Evolutionary conservation across 768 basidiomycete genomes (phyloP), one percentile per base, ranked within the genome.

Genomic region (Termitomyces sp.): DNA sequence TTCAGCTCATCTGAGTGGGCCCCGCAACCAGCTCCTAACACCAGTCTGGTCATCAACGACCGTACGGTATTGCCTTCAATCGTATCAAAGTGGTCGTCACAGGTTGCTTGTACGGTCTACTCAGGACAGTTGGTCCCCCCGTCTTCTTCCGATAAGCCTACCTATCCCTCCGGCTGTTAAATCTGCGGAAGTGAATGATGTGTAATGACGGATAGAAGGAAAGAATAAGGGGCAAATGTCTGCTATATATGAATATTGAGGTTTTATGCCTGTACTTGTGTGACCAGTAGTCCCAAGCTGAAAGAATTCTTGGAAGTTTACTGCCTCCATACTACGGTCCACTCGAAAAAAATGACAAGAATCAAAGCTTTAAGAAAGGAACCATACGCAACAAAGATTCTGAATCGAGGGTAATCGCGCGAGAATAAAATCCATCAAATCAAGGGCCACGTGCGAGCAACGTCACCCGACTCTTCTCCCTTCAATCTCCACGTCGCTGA

Each of bases 41-140:
- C 65, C 17, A 52, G 44, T 4, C 56, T 68, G 41, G 61, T 66
- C 1, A 63, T 68, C 9, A 68, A 69, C 34, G 64, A 64, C 0
- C 60, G 69, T 21, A 59, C 58, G 1, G 69, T 70, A 0, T 55
- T 66, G 25, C 65, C 64, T 9, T 49, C 52, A 14, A 59, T 70
- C 7, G 54, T 63, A 6, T 53, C 63, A 19, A 58, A 59, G 11
- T 69, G 69, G 69, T 68, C 50, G 5, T 59, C 54, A 10, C 60
- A 67, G 40, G 67, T 68, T 54, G 52, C 37, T 1, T 70, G 68
- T 43, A 64, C 69, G 1, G 52, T 58, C 5, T 70, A 70, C 45
- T 56, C 25, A 14, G 67, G 62, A 28, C 53, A 57, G 30, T 53
- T 68, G 27, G 61, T 59, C 9, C 58, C 58, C 11, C 61, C 61